Base-by-base conservation (phyloP, 257 asterid genomes). In the Euphrasia confusa region DNA sequence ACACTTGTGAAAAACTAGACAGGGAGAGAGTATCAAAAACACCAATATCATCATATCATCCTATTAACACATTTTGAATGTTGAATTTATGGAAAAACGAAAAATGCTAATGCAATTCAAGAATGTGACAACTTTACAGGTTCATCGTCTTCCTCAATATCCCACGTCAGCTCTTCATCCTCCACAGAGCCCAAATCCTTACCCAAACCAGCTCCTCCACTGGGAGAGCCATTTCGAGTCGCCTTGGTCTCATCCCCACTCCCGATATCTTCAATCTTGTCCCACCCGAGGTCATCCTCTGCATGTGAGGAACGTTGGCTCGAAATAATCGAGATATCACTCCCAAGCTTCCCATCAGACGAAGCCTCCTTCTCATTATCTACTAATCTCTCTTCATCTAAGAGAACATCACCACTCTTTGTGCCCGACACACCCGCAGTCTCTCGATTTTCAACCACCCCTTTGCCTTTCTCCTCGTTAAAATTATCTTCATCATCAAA, bases 211-310 rank as follows among this genome's bases (percentile, higher is more conserved):
- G 58, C 50, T 14, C 53, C 68, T 21, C 28, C 65, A 54, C 40
- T 66, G 14, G 30, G 64, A 44, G 74, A 69, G 32, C 58, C 66
- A 11, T 77, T 9, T 35, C 10, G 40, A 35, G 40, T 35, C 27
- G 61, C 66, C 71, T 76, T 82, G 60, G 68, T 68, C 79, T 78
- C 91, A 54, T 83, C 89, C 35, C 79, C 83, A 61, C 88, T 88
- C 63, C 77, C 81, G 14, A 82, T 71, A 61, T 81, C 91, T 73
- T 88, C 98, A 59, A 91, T 86, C 79, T 91, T 88, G 70, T 91
- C 95, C 98, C 98, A 88, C 18, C 84, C 95, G 27, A 81, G 69
- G 27, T 91, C 96, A 67, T 81, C 95, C 75, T 80, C 96, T 2
- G 48, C 89, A 4, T 74, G 87, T 0, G 83, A 78, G 4, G 89